Conservation (phyloP, 2,329 filamentous ascomycete genomes). For the Blumeria graminis region DNA sequence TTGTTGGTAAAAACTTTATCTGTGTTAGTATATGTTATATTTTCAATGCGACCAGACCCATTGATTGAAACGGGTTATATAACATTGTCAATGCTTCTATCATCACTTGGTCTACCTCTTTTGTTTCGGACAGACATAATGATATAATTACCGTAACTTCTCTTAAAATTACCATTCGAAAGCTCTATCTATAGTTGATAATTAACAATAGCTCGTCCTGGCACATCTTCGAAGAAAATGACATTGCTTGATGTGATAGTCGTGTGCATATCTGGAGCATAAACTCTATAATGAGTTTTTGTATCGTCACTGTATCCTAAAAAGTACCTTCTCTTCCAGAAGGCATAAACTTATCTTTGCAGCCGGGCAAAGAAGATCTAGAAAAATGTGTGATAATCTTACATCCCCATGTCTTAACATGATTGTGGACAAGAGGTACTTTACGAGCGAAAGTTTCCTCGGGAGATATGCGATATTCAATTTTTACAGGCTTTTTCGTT, state of each 20-base stretch:
- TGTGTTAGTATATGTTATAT: neutral
- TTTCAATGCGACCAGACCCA: neutral
- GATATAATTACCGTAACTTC: neutral
- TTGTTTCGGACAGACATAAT: neutral
- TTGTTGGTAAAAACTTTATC: neutral
- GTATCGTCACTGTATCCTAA: too few relatives aligned
- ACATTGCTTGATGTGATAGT: neutral
- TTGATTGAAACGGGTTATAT: neutral
- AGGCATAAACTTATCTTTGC: too few relatives aligned
- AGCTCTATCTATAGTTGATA: too few relatives aligned
- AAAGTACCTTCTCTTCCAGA: too few relatives aligned
- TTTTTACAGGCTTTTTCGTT: neutral
- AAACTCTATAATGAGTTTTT: too few relatives aligned
- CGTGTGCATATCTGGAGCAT: too few relatives aligned
- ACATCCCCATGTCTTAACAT: too few relatives aligned
- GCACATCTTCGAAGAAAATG: neutral
- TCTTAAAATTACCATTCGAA: neutral
- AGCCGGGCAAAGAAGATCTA: too few relatives aligned
- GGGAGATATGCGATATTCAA: neutral
- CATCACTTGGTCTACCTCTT: neutral
- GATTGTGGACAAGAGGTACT: too few relatives aligned
- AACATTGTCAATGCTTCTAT: neutral
- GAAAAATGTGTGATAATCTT: too few relatives aligned
- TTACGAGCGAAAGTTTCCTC: too few relatives aligned
- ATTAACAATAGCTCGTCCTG: too few relatives aligned